Percentiles rank a stretch among this genome's conserved stretches.
These are phyloP conservation scores for Xylariaceae sp. DNA, from an alignment of 2,329 filamentous ascomycete species.

Conservation along the genomic window DNA sequence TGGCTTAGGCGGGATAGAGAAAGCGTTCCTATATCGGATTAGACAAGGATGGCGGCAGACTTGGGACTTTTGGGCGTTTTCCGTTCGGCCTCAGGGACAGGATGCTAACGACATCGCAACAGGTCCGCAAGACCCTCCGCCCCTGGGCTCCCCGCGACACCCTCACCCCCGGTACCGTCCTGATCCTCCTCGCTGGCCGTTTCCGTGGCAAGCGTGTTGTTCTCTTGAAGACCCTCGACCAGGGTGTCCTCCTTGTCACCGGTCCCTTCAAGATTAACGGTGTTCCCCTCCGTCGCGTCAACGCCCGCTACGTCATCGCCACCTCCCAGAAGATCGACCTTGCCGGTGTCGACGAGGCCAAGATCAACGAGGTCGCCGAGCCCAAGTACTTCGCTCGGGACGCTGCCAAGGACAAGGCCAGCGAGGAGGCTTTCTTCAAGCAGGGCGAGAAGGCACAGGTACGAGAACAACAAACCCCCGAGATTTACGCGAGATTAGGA, in stretches of 20 bases:
- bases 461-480: slow-evolving; percentile 35
- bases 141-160: slow-evolving; percentile 81
- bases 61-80: neutral
- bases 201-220: slow-evolving; percentile 99
- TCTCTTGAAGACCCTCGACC: slow-evolving; percentile 94
- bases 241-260: slow-evolving; percentile 98
- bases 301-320: slow-evolving; percentile 89
- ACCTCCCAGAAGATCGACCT: slow-evolving; percentile 83
- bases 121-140: slow-evolving; percentile 94
- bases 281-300: slow-evolving; percentile 91
- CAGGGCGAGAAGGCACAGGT: slow-evolving; percentile 98
- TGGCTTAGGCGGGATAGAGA: neutral
- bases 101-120: slow-evolving; percentile 25
- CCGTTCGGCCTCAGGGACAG: neutral
- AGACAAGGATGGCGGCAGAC: neutral
- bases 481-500: slow-evolving; percentile 13
- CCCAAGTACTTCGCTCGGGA: slow-evolving; percentile 95
- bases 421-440: slow-evolving; percentile 99
- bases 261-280: slow-evolving; percentile 99
- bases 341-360: slow-evolving; percentile 79
- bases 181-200: slow-evolving; percentile 98
- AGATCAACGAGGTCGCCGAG: slow-evolving; percentile 72
- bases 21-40: slow-evolving; percentile 15
- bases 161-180: slow-evolving; percentile 89
- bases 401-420: slow-evolving; percentile 90